Evolutionary conservation across 306 rosid genomes (phyloP).

Genomic region (Casuarina glauca): DNA sequence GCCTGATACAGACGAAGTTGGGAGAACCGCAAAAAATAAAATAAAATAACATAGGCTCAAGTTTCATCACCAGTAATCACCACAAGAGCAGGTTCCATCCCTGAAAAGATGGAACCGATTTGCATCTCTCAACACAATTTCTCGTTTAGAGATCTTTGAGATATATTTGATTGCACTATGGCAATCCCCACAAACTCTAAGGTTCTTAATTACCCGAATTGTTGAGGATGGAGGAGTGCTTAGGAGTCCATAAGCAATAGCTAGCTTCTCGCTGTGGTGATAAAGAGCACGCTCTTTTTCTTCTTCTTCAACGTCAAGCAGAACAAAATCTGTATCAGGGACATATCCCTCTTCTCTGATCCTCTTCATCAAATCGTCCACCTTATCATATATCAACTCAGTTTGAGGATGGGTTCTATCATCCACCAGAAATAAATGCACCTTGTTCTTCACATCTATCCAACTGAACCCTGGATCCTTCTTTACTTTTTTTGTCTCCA

Average conservation of each 20-base stretch:
- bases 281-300: slow-evolving; percentile 64
- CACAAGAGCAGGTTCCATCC: slow-evolving; percentile 48
- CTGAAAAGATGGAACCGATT: slow-evolving; percentile 74
- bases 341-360: slow-evolving; percentile 66
- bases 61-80: slow-evolving; percentile 59
- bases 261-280: slow-evolving; percentile 68
- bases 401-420: slow-evolving; percentile 68
- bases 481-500: slow-evolving; percentile 64
- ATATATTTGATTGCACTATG: slow-evolving; percentile 72
- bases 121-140: slow-evolving; percentile 74
- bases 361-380: slow-evolving; percentile 55
- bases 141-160: slow-evolving; percentile 52
- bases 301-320: slow-evolving; percentile 66
- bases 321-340: slow-evolving; percentile 65
- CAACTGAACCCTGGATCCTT: slow-evolving; percentile 90
- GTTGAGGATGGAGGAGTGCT: slow-evolving; percentile 50
- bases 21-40: neutral
- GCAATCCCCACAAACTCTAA: slow-evolving; percentile 79
- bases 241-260: slow-evolving; percentile 59
- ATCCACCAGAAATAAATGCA: slow-evolving; percentile 72
- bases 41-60: neutral
- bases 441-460: slow-evolving; percentile 73
- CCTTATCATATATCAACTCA: slow-evolving; percentile 51
- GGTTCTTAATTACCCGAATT: slow-evolving; percentile 69
- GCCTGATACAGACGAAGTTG: neutral